Evolutionary conservation across 2,329 filamentous ascomycete species (phyloP).

Genomic region (Pseudogymnoascus sp.): DNA sequence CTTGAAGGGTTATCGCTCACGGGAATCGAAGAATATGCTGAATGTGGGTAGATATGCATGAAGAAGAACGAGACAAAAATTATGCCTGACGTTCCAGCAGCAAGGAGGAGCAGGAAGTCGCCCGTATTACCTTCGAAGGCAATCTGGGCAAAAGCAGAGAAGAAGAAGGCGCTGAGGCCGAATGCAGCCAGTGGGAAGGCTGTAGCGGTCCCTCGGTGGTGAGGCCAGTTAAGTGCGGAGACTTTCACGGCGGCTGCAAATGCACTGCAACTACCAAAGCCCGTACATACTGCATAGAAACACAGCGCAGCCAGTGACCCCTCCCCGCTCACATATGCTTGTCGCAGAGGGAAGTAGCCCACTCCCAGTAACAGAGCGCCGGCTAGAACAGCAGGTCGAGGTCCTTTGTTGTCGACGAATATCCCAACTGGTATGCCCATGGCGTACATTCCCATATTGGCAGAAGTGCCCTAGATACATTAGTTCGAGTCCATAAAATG

Average conservation of each 20-base stretch:
- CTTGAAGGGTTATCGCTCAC: conserved; percentile 29
- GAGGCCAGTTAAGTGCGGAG: conserved; percentile 85
- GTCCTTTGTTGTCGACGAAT: conserved; percentile 75
- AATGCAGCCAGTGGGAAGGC: conserved; percentile 90
- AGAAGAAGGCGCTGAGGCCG: conserved; percentile 93
- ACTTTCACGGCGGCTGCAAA: conserved; percentile 81
- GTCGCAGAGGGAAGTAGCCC: conserved; percentile 81
- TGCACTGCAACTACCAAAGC: conserved; percentile 83
- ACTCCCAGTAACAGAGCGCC: conserved; percentile 65
- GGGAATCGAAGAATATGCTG: conserved; percentile 36
- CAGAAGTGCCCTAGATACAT: conserved; percentile 51
- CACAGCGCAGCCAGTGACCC: conserved; percentile 59
- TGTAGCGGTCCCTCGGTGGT: conserved; percentile 85
- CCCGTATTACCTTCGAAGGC: conserved; percentile 78
- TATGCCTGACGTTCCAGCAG: conserved; percentile 69
- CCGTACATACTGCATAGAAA: conserved; percentile 78
- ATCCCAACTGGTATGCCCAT: conserved; percentile 84
- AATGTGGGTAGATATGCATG: conserved; percentile 62
- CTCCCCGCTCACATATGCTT: conserved; percentile 64
- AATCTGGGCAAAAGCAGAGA: conserved; percentile 69
- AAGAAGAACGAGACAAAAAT: conserved; percentile 78
- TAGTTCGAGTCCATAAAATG: conserved; percentile 23
- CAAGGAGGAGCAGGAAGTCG: conserved; percentile 71
- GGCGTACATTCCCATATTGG: conserved; percentile 91
- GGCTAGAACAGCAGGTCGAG: conserved; percentile 67